A percentile compares a stretch with the other conserved stretches of the same genome.
These are phyloP conservation scores for Phytophthora idaei DNA, from an alignment of 352 stramenopile species.

Conservation along the genomic window DNA sequence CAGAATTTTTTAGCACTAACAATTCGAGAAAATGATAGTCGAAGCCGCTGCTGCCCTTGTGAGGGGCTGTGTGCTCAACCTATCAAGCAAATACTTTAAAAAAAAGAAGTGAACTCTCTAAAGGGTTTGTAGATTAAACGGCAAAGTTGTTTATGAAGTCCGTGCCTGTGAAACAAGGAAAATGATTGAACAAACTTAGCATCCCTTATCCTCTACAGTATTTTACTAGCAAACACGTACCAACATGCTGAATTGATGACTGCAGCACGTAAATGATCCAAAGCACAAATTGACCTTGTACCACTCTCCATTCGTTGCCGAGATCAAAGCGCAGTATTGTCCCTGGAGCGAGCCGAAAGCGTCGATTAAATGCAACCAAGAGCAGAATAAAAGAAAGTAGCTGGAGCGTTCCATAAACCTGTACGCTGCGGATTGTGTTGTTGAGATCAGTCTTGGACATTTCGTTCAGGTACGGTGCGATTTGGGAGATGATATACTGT, in stretches of 20 bases:
- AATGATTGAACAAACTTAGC: not conserved
- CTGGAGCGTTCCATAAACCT: conserved; percentile 37
- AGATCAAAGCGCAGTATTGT: conserved; percentile 20
- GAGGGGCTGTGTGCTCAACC: not conserved
- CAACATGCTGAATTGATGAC: conserved; percentile 36
- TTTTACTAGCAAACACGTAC: conserved; percentile 14
- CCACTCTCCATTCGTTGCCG: conserved; percentile 26
- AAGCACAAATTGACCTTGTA: conserved; percentile 40
- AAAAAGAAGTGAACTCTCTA: no score
- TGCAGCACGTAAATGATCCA: conserved; percentile 45
- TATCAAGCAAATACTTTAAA: not conserved
- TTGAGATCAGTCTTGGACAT: conserved; percentile 21
- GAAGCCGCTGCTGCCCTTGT: no score
- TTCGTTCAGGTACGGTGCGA: conserved; percentile 15
- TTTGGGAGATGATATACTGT: conserved; percentile 41
- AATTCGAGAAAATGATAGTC: no score
- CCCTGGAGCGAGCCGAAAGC: conserved; percentile 32
- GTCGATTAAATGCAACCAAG: conserved; percentile 16
- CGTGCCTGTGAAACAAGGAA: conserved; percentile 13
- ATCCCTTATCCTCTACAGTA: not conserved
- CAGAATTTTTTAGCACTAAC: no score
- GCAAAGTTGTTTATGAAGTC: conserved; percentile 25
- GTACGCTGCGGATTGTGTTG: conserved; percentile 24
- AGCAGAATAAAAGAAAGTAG: conserved; percentile 40
- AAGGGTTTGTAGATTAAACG: no score